Conservation (phyloP, 179 eudicot species). For the Nepenthes alata region DNA sequence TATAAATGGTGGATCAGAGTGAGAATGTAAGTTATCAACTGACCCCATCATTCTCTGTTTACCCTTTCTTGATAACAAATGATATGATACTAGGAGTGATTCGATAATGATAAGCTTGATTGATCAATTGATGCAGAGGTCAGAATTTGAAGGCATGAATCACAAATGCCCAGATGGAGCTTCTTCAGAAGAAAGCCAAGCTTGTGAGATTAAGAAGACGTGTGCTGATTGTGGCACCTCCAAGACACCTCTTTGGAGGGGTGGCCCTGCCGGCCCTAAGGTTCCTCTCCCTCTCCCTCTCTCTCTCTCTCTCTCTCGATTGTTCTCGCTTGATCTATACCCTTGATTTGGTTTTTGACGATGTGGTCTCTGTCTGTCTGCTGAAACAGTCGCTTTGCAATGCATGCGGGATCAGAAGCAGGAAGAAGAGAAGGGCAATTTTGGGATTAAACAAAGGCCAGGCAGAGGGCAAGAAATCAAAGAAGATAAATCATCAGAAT, state of each 20-base stretch:
- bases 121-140: constrained; percentile 28
- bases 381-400: constrained; percentile 68
- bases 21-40: constrained; percentile 54
- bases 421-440: constrained; percentile 75
- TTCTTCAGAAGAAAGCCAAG: constrained; percentile 29
- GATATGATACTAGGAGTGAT: not conserved
- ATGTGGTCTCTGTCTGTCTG: not conserved
- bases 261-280: constrained; percentile 98
- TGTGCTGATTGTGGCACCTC: constrained; percentile 93
- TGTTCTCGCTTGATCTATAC: not conserved
- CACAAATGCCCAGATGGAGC: constrained; percentile 29
- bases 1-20: constrained; percentile 49
- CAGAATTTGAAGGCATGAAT: constrained; percentile 38
- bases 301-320: not conserved
- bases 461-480: not conserved
- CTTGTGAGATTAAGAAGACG: constrained; percentile 26
- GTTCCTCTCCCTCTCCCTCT: constrained; percentile 17
- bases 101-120: not conserved
- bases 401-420: constrained; percentile 92
- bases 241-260: constrained; percentile 89
- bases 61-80: not conserved
- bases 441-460: not conserved
- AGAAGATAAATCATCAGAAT: not conserved
- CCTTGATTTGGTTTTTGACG: constrained; percentile 3
- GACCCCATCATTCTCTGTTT: not conserved